Conservation (phyloP, 257 asterid species). For the Nicotiana sylvestris region DNA sequence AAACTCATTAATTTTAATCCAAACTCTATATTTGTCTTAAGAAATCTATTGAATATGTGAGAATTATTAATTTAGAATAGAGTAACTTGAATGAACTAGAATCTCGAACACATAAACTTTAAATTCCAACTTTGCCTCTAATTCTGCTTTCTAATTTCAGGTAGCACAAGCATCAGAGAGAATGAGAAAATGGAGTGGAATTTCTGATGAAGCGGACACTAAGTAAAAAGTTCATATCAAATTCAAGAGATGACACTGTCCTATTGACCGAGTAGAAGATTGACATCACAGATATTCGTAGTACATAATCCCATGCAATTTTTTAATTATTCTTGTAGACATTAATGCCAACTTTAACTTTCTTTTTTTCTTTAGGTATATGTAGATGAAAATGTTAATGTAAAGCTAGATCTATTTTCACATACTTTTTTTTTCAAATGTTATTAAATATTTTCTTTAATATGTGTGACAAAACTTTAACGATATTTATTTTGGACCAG, state of each 20-base stretch:
- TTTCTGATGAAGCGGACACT: slow-evolving; percentile 16
- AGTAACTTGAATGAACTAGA: too few relatives aligned
- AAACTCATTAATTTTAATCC: too few relatives aligned
- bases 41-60: too few relatives aligned
- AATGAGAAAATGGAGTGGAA: slow-evolving; percentile 69
- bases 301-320: not conserved
- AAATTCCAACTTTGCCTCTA: too few relatives aligned
- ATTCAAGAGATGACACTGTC: not conserved
- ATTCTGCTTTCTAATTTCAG: slow-evolving; percentile 35
- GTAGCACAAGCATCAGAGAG: slow-evolving; percentile 80
- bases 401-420: not conserved
- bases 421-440: not conserved
- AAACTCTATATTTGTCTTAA: too few relatives aligned
- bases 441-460: too few relatives aligned
- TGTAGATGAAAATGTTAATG: not conserved
- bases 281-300: too few relatives aligned
- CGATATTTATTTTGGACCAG: too few relatives aligned
- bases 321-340: not conserved
- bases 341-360: not conserved
- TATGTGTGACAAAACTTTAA: too few relatives aligned
- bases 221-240: not conserved
- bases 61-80: too few relatives aligned
- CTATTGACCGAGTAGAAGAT: not conserved
- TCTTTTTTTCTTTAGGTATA: not conserved
- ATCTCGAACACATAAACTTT: too few relatives aligned